phyloP scores from a whole-genome alignment of 2,329 filamentous ascomycete species.

The Alternaria hordeiaustralica region DNA sequence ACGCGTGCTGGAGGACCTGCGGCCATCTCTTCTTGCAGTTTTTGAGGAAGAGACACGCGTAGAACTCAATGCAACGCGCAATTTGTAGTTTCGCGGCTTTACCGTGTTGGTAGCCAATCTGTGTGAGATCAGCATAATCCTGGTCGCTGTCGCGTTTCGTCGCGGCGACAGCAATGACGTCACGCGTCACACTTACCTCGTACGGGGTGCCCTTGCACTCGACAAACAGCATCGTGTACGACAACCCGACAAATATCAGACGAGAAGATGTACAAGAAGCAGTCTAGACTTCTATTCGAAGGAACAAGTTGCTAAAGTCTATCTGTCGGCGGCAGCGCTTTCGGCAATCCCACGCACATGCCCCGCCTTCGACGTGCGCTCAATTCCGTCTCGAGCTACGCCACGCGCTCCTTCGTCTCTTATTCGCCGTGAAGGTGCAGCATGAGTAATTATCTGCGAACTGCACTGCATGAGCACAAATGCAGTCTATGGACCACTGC shows the following conservation, averaged over 20 bases:
- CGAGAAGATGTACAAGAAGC: background rate
- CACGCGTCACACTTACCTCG: constrained; percentile 40
- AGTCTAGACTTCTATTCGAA: background rate
- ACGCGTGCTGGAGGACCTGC: constrained; percentile 54
- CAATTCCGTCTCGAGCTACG: constrained; percentile 22
- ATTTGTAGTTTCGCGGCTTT: constrained; percentile 50
- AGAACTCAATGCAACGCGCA: constrained; percentile 54
- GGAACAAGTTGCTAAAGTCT: background rate
- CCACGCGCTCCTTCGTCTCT: constrained; percentile 8
- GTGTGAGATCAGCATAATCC: background rate
- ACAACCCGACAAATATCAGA: background rate
- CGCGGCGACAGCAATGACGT: constrained; percentile 17
- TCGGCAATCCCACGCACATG: constrained; percentile 10
- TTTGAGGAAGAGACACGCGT: constrained; percentile 55
- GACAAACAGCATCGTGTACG: constrained; percentile 47
- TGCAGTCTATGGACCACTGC: background rate
- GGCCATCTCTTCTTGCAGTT: constrained; percentile 57
- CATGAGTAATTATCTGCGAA: background rate
- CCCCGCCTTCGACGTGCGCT: constrained; percentile 22
- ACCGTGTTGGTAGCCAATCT: constrained; percentile 61
- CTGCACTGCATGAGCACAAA: background rate
- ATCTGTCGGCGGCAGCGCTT: background rate
- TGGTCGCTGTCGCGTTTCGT: background rate
- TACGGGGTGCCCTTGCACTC: constrained; percentile 53
- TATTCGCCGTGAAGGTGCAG: background rate